phyloP scores from a whole-genome alignment of 164 flowering plant genomes.

The Protea cynaroides region DNA sequence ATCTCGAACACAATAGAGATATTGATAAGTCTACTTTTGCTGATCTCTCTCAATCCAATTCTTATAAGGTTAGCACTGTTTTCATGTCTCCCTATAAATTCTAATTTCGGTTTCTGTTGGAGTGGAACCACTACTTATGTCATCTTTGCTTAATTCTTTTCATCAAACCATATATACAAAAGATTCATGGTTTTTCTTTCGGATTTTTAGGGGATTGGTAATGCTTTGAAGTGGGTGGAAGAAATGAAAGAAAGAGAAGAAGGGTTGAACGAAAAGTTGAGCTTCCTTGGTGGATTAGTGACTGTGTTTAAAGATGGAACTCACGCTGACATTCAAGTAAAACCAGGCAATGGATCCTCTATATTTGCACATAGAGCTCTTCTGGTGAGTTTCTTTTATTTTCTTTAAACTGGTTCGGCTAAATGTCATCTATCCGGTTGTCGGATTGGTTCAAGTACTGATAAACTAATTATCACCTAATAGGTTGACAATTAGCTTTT shows the following conservation, averaged over 20 bases:
- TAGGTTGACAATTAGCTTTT: no score
- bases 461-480: no score
- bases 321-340: slow-evolving; percentile 62
- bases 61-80: slow-evolving; percentile 39
- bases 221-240: slow-evolving; percentile 48
- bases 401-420: slow-evolving; percentile 1
- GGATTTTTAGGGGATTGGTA: slow-evolving; percentile 41
- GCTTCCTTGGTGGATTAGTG: slow-evolving; percentile 41
- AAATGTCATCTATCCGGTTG: no score
- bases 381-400: slow-evolving; percentile 31
- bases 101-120: neutral
- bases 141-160: neutral
- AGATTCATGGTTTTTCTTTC: neutral
- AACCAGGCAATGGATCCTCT: slow-evolving; percentile 59
- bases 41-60: slow-evolving; percentile 25
- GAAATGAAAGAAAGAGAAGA: slow-evolving; percentile 54
- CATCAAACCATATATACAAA: no score
- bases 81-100: neutral
- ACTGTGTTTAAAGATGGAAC: slow-evolving; percentile 45
- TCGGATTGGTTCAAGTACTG: no score
- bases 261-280: slow-evolving; percentile 38
- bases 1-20: slow-evolving; percentile 20
- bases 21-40: slow-evolving; percentile 9
- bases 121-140: no score
- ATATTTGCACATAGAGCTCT: slow-evolving; percentile 69